Percentiles rank a stretch among this genome's conserved stretches.
Conservation (phyloP, 805 yeast genomes). For the Komagataella mondaviorum region DNA sequence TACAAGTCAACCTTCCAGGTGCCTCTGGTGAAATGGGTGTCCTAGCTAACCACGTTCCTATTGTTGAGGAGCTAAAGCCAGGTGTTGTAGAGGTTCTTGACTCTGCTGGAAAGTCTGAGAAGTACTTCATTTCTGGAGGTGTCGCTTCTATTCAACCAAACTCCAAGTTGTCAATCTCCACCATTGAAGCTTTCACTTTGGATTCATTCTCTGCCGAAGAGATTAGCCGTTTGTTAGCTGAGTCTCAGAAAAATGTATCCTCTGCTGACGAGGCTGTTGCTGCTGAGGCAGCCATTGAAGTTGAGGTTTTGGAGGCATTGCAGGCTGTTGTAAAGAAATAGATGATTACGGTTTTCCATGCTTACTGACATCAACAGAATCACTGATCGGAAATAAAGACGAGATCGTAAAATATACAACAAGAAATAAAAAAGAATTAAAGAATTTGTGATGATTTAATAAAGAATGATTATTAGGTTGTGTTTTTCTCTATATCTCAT, state of each 20-base stretch:
- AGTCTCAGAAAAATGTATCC: slow-evolving; percentile 83
- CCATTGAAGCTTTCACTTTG: slow-evolving; percentile 90
- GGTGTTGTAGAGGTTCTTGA: slow-evolving; percentile 91
- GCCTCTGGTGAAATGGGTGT: slow-evolving; percentile 94
- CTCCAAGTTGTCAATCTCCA: slow-evolving; percentile 78
- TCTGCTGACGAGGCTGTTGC: slow-evolving; percentile 81
- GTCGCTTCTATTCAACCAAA: slow-evolving; percentile 94
- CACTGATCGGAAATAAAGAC: background rate
- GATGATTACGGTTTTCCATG: slow-evolving; percentile 3
- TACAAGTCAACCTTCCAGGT: slow-evolving; percentile 92
- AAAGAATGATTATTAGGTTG: background rate
- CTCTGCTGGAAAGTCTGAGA: slow-evolving; percentile 44
- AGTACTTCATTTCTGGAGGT: slow-evolving; percentile 89
- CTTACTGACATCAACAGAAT: background rate
- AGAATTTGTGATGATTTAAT: background rate
- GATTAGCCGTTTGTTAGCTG: slow-evolving; percentile 70
- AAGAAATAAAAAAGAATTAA: background rate
- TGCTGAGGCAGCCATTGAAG: slow-evolving; percentile 90
- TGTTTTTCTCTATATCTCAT: slow-evolving; percentile 7
- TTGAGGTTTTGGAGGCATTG: slow-evolving; percentile 93
- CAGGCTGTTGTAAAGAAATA: slow-evolving; percentile 62
- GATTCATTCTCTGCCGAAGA: slow-evolving; percentile 74
- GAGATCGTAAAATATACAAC: background rate
- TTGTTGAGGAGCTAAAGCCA: slow-evolving; percentile 90
- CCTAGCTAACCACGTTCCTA: slow-evolving; percentile 94